Conservation (phyloP, 2,329 filamentous ascomycete genomes). For the Rutstroemia sp. region DNA sequence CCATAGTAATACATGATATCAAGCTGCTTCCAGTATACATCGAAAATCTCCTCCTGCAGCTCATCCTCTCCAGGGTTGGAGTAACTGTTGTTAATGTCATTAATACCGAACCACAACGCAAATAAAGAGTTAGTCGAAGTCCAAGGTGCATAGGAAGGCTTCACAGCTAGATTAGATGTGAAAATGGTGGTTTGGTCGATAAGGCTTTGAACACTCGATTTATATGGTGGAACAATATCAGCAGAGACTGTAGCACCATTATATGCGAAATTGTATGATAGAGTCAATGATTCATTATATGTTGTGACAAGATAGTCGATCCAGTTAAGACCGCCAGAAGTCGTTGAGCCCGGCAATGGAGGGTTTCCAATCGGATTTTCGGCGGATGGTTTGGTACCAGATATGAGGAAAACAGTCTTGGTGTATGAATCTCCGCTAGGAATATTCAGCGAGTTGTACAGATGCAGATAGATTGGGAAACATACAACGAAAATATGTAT, state of each 20-base stretch:
- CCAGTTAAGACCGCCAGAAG: constrained; percentile 28
- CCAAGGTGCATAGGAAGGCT: constrained; percentile 33
- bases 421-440: constrained; percentile 32
- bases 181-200: constrained; percentile 33
- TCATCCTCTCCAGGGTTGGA: constrained; percentile 26
- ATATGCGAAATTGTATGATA: constrained; percentile 42
- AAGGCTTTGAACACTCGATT: constrained; percentile 26
- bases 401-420: constrained; percentile 28
- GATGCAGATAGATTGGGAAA: not conserved
- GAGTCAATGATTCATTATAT: constrained; percentile 35
- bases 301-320: constrained; percentile 36
- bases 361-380: constrained; percentile 31
- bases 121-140: constrained; percentile 35
- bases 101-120: constrained; percentile 45
- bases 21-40: constrained; percentile 36
- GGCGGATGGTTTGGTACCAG: constrained; percentile 22
- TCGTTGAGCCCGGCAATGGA: constrained; percentile 29
- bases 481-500: constrained; percentile 5
- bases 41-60: constrained; percentile 34
- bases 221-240: constrained; percentile 22
- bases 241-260: constrained; percentile 32
- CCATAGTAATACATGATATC: constrained; percentile 38
- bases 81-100: constrained; percentile 43
- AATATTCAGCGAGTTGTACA: not conserved
- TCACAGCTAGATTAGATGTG: constrained; percentile 28